Base-by-base conservation (phyloP, 352 stramenopile genomes). In the Globisporangium okanoganense region DNA sequence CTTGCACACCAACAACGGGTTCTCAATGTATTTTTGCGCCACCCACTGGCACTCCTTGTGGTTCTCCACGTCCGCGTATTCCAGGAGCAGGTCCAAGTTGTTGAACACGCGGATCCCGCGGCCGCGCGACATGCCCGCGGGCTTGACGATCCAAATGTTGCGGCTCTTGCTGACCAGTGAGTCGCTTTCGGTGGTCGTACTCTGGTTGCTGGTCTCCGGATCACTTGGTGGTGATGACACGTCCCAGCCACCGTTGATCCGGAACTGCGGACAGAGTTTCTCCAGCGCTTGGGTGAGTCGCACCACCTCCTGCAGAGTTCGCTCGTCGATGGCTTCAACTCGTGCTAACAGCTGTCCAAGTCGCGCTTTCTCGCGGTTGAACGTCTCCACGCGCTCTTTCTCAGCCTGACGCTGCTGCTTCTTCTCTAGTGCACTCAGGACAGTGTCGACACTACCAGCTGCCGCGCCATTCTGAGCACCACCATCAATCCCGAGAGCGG, bases 101-200 rank as follows among this genome's bases (percentile, higher is more conserved):
- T 91, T 88, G 65, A 97, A 97, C 14, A 93, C 90, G 35, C 76
- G 79, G 50, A 98, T 98, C 10, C 92, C 87, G 24, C 88, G 78
- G 3, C 87, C 87, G 24, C 88, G 79, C 9, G 84, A 95, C 71
- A 92, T 88, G 2, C 83, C 85, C 6, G 85, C 89, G 1, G 93
- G 93, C 72, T 98, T 98, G 38, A 97, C 90, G 66, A 98, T 98
- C 92, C 93, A 98, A 25, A 97, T 77, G 64, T 98, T 98, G 24
- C 75, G 65, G 38, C 76, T 87, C 9, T 62, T 58, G 36, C 49
- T 73, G 1, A 67, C 57, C 1, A 49, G 12, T 22, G 40, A 10
- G 5, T 45, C 40, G 18, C 2, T 22, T n/a, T 45, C 40, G 5
- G n/a, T n/a, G 22, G 62, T 16, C 0, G 31, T 56, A n/a, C 16